Evolutionary conservation across 176 grass and related monocot genomes (phyloP).

Genomic region (Carex littledalei): DNA sequence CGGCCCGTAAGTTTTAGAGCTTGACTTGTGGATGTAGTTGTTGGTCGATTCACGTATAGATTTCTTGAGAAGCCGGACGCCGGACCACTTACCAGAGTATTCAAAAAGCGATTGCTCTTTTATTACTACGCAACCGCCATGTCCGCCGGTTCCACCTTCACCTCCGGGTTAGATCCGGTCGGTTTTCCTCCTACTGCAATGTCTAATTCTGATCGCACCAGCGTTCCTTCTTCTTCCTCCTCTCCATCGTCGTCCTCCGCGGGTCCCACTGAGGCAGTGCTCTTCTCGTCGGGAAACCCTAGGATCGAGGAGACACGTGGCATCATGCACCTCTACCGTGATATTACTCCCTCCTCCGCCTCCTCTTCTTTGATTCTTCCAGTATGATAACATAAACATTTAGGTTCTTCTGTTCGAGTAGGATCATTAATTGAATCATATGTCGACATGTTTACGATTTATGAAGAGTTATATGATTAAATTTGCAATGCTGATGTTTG

Average conservation of each 20-base stretch:
- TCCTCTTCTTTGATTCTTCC: slow-evolving; percentile 37
- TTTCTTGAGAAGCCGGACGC: neutral
- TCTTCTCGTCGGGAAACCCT: slow-evolving; percentile 91
- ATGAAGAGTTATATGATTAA: neutral
- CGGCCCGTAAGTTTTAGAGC: neutral
- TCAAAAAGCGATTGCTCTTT: neutral
- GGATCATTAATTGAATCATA: neutral
- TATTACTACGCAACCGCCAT: neutral
- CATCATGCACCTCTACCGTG: slow-evolving; percentile 59
- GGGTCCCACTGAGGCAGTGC: slow-evolving; percentile 26
- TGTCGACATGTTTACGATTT: neutral
- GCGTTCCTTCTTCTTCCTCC: neutral
- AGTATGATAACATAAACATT: slow-evolving; percentile 22
- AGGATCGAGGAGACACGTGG: slow-evolving; percentile 93
- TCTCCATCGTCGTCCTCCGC: slow-evolving; percentile 28
- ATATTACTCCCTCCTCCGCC: slow-evolving; percentile 17
- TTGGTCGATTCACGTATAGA: neutral
- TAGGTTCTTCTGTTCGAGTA: neutral
- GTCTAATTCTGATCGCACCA: neutral
- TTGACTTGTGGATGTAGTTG: neutral
- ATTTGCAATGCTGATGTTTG: neutral
- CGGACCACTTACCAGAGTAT: neutral
- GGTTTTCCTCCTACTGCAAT: neutral
- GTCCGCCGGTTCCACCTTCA: neutral
- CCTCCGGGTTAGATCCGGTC: neutral